Evolutionary conservation across 2,329 filamentous ascomycete genomes (phyloP).

Genomic region (Penicillium crustosum): DNA sequence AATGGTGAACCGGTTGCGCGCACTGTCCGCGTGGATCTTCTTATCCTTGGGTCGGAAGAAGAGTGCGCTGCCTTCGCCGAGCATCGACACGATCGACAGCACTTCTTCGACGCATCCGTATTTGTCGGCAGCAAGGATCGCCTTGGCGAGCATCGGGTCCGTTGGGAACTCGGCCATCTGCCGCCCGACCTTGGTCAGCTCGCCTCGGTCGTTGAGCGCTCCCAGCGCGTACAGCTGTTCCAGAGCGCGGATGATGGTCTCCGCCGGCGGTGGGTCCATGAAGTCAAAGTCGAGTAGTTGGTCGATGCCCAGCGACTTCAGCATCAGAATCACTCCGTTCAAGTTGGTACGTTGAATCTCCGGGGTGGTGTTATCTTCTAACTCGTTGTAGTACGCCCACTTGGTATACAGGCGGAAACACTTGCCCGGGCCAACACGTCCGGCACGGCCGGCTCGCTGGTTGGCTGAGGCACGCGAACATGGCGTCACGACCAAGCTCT

Average conservation of each 20-base stretch:
- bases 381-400: slow-evolving; percentile 90
- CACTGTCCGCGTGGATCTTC: slow-evolving; percentile 91
- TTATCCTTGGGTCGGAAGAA: slow-evolving; percentile 98
- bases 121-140: slow-evolving; percentile 82
- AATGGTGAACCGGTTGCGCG: slow-evolving; percentile 81
- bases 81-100: slow-evolving; percentile 89
- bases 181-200: slow-evolving; percentile 84
- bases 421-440: slow-evolving; percentile 87
- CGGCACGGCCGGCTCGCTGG: slow-evolving; percentile 87
- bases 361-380: slow-evolving; percentile 86
- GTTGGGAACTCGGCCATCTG: slow-evolving; percentile 96
- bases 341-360: slow-evolving; percentile 92
- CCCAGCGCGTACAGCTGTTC: slow-evolving; percentile 91
- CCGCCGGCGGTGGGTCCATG: slow-evolving; percentile 87
- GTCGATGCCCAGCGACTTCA: slow-evolving; percentile 90
- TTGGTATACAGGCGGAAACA: slow-evolving; percentile 93
- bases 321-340: slow-evolving; percentile 75
- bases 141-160: slow-evolving; percentile 86
- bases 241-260: slow-evolving; percentile 82
- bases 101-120: slow-evolving; percentile 94
- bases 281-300: slow-evolving; percentile 93
- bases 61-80: slow-evolving; percentile 80
- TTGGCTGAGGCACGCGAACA: slow-evolving; percentile 90
- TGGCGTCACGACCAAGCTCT: slow-evolving; percentile 83
- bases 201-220: slow-evolving; percentile 82